Evolutionary conservation across 345 rosid genomes (phyloP), one percentile per base, ranked within the genome.

Genomic region (Psidium friedrichsthalianum): DNA sequence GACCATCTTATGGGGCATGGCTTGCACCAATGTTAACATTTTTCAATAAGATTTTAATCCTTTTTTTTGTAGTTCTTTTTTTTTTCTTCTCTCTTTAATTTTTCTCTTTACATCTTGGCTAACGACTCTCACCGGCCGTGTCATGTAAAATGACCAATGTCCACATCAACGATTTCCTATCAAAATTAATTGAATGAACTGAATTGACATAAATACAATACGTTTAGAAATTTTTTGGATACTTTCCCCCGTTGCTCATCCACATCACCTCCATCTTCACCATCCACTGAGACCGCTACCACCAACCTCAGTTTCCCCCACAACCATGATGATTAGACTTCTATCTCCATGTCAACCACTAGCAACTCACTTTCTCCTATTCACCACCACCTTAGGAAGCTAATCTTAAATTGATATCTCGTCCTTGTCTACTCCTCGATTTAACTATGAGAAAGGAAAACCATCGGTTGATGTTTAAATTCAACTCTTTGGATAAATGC

Each of bases 71-170:
- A 51, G 9, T 49, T 51, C 52, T 51, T 51, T 51, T 4, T 11
- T 51, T 51, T 51, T 51, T 51, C 14, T 51, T 51, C 3, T 51
- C 14, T 51, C 11, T 51, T 51, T 51, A 2, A 49, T 49, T 51
- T 49, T 51, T 51, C 52, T 11, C 52, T 14, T 3, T 11, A 0
- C 4, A 51, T 51, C 3, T 51, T 51, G 52, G 52, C 14, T 11
- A 3, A 4, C 1, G 12, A 11, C 52, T 51, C 14, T 51, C 4
- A 14, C 12, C 12, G 12, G 2, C 6, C 3, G 1, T 11, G 14
- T 11, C 12, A 11, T 14, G 52, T 51, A 51, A 13, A 13, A 51
- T 51, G 14, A 51, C 0, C 4, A 0, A 14, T 4, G 2, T 11
- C 3, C 11, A 10, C 11, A 3, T 51, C 14, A 11, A 13, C 2